These are phyloP conservation scores for Prinsepia uniflora DNA, from an alignment of 306 rosid species.

Conservation along the genomic window DNA sequence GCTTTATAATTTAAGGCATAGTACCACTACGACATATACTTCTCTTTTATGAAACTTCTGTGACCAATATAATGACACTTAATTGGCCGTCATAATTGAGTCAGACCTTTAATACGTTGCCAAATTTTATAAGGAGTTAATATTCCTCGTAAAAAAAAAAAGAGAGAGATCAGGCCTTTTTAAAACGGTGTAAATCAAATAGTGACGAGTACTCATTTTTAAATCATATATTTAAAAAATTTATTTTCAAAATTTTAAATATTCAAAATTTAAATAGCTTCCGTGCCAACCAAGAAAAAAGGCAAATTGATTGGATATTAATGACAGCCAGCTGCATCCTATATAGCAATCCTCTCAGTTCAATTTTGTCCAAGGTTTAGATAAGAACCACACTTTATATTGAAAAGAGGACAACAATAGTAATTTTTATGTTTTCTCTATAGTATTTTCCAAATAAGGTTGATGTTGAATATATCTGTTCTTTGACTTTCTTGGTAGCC, in stretches of 20 bases:
- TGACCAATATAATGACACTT: background rate
- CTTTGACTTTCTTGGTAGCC: slow-evolving; percentile 18
- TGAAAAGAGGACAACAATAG: background rate
- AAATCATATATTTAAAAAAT: no score
- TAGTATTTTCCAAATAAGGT: background rate
- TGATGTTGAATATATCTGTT: background rate
- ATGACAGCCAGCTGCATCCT: slow-evolving; percentile 35
- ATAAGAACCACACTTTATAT: background rate
- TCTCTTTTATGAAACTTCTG: slow-evolving; percentile 1
- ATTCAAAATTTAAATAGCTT: no score
- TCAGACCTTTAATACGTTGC: slow-evolving; percentile 9
- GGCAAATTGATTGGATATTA: slow-evolving; percentile 21
- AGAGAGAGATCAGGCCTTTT: no score
- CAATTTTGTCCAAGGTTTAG: slow-evolving; percentile 8
- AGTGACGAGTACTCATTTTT: no score
- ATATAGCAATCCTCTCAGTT: slow-evolving; percentile 18
- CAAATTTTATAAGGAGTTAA: background rate
- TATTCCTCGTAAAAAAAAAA: background rate
- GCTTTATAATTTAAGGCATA: background rate
- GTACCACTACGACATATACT: background rate
- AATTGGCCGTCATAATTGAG: slow-evolving; percentile 1
- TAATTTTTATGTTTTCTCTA: background rate
- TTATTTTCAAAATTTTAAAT: no score
- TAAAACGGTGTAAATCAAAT: no score
- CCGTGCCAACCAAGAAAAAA: background rate